Evolutionary conservation across 139 green algal species (phyloP).

Genomic region (Volvox reticuliferus): DNA sequence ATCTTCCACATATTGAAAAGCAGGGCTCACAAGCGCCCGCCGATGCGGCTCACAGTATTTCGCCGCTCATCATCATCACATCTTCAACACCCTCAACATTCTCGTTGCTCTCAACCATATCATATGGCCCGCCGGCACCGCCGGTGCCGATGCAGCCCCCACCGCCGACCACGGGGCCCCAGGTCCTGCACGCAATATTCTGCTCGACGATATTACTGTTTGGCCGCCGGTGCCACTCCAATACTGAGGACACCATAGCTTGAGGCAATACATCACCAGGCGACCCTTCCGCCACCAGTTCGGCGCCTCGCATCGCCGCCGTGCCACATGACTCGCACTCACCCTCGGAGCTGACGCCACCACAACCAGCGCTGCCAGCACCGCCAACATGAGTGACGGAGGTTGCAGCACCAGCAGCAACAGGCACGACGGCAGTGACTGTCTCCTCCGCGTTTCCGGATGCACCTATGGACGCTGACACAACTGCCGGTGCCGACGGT

Average conservation of each 20-base stretch:
- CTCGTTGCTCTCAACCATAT: neutral
- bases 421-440: no score
- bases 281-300: neutral
- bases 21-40: neutral
- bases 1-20: neutral
- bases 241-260: neutral
- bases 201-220: neutral
- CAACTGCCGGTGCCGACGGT: neutral
- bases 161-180: neutral
- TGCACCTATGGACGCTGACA: neutral
- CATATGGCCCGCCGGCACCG: neutral
- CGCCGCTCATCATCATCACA: neutral
- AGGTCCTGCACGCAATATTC: no score
- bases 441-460: neutral
- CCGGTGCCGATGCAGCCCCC: neutral
- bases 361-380: neutral
- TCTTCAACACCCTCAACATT: neutral
- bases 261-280: neutral
- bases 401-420: no score
- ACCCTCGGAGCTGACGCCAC: constrained; percentile 17
- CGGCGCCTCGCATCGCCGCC: neutral
- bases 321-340: constrained; percentile 39
- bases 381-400: neutral
- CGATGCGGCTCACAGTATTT: neutral
- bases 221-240: neutral